phyloP scores from a whole-genome alignment of 306 rosid species.

The Prinsepia uniflora region DNA sequence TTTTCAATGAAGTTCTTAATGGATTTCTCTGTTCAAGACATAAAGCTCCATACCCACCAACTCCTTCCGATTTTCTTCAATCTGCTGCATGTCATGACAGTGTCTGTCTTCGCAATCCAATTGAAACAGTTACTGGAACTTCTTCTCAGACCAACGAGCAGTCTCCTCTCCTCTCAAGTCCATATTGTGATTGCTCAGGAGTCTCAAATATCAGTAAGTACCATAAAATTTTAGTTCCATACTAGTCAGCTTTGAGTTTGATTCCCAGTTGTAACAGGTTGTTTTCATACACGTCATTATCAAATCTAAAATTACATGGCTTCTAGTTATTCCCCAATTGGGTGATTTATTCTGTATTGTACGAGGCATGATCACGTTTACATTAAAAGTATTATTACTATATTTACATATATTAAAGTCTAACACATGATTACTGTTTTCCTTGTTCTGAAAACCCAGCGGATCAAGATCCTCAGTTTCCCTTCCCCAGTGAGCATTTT shows the following conservation, averaged over 20 bases:
- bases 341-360: constrained; percentile 19
- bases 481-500: constrained; percentile 51
- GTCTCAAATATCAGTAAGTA: constrained; percentile 46
- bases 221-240: constrained; percentile 22
- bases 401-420: background rate
- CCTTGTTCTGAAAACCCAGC: constrained; percentile 41
- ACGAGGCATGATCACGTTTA: background rate
- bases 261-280: constrained; percentile 21
- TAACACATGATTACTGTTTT: background rate
- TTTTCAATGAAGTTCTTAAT: constrained; percentile 96
- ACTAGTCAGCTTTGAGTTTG: constrained; percentile 20
- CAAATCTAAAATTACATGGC: constrained; percentile 32
- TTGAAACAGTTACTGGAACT: constrained; percentile 41
- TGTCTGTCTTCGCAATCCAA: constrained; percentile 32
- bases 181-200: constrained; percentile 33
- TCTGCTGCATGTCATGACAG: constrained; percentile 36
- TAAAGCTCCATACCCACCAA: constrained; percentile 71
- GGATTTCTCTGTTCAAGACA: constrained; percentile 87
- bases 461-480: constrained; percentile 52
- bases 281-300: constrained; percentile 25
- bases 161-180: constrained; percentile 54
- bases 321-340: constrained; percentile 34
- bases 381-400: background rate
- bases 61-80: constrained; percentile 60
- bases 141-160: constrained; percentile 43